Evolutionary conservation across 2,329 filamentous ascomycete species (phyloP).

Genomic region (Neospermospora avenae): DNA sequence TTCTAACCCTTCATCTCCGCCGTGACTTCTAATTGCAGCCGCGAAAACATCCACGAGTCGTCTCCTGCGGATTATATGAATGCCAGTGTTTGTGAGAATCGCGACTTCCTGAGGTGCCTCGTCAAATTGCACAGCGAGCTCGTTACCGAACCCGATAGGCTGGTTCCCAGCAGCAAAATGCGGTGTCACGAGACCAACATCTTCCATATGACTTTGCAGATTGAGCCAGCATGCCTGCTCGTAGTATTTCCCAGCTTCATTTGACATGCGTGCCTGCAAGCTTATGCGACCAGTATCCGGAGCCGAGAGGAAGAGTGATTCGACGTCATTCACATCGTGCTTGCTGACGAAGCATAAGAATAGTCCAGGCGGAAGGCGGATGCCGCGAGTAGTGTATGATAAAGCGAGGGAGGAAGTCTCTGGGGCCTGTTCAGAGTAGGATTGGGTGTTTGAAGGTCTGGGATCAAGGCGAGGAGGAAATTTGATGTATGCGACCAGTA

Average conservation of each 20-base stretch:
- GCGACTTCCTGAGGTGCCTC: constrained; percentile 78
- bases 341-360: constrained; percentile 80
- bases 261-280: constrained; percentile 43
- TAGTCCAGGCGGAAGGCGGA: constrained; percentile 78
- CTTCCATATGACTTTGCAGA: constrained; percentile 70
- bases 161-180: constrained; percentile 66
- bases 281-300: constrained; percentile 87
- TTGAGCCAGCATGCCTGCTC: constrained; percentile 81
- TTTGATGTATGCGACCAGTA: constrained; percentile 97
- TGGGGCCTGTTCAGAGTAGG: constrained; percentile 23
- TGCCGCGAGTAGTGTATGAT: constrained; percentile 48
- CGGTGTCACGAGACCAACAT: constrained; percentile 71
- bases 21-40: constrained; percentile 68
- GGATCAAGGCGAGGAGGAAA: constrained; percentile 65
- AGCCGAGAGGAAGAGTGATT: constrained; percentile 77
- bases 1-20: constrained; percentile 77
- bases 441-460: constrained; percentile 29
- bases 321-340: constrained; percentile 54
- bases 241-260: constrained; percentile 48
- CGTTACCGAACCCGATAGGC: constrained; percentile 85
- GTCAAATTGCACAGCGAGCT: constrained; percentile 95
- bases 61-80: constrained; percentile 80
- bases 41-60: constrained; percentile 92
- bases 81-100: constrained; percentile 84
- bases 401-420: constrained; percentile 46